phyloP scores from a whole-genome alignment of 2,329 filamentous ascomycete genomes.

The Sarocladiaceae sp. region DNA sequence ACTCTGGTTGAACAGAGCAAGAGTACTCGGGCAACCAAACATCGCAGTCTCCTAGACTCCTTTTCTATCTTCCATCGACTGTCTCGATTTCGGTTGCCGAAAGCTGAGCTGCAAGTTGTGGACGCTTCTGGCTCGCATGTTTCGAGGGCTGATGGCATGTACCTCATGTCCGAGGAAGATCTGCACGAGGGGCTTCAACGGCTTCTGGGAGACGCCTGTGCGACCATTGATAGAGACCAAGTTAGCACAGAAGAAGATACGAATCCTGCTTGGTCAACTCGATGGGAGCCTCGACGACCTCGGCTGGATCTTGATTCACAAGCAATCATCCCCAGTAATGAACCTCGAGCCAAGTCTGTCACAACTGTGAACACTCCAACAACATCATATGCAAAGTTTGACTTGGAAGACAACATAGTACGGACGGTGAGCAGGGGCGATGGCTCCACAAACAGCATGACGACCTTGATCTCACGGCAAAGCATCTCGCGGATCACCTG shows the following conservation, averaged over 20 bases:
- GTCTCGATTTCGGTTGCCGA: neutral
- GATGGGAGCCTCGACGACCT: neutral
- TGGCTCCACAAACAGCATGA: neutral
- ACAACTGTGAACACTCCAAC: neutral
- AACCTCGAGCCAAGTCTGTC: neutral
- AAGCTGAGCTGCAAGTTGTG: neutral
- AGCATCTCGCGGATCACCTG: neutral
- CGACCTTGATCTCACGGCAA: neutral
- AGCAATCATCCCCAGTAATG: neutral
- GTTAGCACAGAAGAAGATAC: neutral
- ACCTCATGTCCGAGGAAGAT: slow-evolving; percentile 1
- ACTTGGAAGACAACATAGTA: neutral
- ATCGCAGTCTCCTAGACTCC: too few species aligned
- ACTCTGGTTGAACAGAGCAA: too few species aligned
- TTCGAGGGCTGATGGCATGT: neutral
- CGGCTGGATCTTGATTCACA: neutral
- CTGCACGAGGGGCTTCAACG: neutral
- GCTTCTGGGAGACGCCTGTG: too few species aligned
- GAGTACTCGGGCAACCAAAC: too few species aligned
- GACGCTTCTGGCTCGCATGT: neutral
- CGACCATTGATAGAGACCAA: neutral
- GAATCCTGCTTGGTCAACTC: neutral
- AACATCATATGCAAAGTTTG: slow-evolving; percentile 1
- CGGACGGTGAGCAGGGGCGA: neutral
- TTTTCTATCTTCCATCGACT: too few species aligned